Conservation (phyloP, 225 moss, liverwort and hornwort species). For the Bryoerythrophyllum caledonicum region DNA sequence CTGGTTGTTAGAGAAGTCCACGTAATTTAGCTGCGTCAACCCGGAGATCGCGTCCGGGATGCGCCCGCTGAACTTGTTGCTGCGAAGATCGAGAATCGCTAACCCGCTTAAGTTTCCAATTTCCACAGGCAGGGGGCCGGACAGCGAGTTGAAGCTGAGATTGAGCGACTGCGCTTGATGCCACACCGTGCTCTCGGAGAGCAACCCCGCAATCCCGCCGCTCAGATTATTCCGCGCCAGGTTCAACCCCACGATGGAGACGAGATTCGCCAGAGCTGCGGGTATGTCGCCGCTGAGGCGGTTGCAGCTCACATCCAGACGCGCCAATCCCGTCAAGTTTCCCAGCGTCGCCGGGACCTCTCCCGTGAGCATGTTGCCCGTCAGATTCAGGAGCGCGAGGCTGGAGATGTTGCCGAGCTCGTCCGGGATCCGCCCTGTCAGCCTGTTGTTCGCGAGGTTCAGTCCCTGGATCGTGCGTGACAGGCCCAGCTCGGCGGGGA, state of each 20-base stretch:
- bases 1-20: conserved; percentile 63
- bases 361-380: conserved; percentile 53
- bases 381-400: conserved; percentile 51
- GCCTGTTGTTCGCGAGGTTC: conserved; percentile 53
- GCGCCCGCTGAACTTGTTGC: conserved; percentile 45
- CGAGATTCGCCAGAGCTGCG: conserved; percentile 62
- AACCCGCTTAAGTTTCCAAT: conserved; percentile 58
- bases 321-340: conserved; percentile 45
- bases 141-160: conserved; percentile 49
- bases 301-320: conserved; percentile 56
- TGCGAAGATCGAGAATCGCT: conserved; percentile 53
- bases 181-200: conserved; percentile 61
- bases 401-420: conserved; percentile 49
- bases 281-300: conserved; percentile 54
- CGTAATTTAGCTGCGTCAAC: conserved; percentile 46
- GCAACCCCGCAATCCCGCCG: conserved; percentile 51
- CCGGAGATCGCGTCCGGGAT: conserved; percentile 64
- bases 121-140: conserved; percentile 44
- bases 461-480: conserved; percentile 46
- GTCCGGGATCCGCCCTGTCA: conserved; percentile 46
- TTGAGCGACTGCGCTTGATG: conserved; percentile 55
- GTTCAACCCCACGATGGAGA: conserved; percentile 63
- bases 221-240: conserved; percentile 49
- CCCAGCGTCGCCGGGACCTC: conserved; percentile 52
- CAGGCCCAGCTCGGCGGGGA: conserved; percentile 44